Percentiles rank a stretch among this genome's conserved stretches.
phyloP scores from a whole-genome alignment of 805 yeast species.

The Saccharomycopsis sp. region DNA sequence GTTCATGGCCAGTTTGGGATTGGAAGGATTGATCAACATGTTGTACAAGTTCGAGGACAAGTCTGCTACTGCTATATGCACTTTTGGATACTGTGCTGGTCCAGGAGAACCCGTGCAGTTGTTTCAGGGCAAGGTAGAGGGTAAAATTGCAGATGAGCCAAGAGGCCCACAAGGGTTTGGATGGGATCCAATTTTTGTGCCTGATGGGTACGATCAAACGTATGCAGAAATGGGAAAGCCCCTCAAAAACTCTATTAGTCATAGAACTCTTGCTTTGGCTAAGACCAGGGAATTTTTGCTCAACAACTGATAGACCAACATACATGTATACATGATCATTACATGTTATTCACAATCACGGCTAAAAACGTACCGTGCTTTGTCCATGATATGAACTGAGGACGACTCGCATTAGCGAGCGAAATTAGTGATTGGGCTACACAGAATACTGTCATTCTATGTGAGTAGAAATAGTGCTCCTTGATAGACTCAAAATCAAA shows the following conservation, averaged over 20 bases:
- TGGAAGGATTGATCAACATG: constrained; percentile 70
- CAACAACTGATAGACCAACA: no score
- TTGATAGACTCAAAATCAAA: no score
- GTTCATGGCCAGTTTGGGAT: constrained; percentile 75
- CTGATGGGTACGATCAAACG: constrained; percentile 64
- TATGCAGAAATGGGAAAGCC: constrained; percentile 85
- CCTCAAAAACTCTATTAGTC: constrained; percentile 76
- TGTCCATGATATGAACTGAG: no score
- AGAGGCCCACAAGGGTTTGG: constrained; percentile 85
- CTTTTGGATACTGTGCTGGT: constrained; percentile 85
- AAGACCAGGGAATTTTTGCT: constrained; percentile 54
- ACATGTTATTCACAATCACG: no score
- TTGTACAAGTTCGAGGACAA: constrained; percentile 77
- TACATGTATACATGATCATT: no score
- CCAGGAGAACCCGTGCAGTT: constrained; percentile 65
- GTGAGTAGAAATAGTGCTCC: no score
- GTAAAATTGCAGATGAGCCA: constrained; percentile 62
- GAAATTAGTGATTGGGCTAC: no score
- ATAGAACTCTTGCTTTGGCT: constrained; percentile 76
- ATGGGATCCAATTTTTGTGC: constrained; percentile 90
- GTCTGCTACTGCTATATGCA: constrained; percentile 81
- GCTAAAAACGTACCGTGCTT: no score
- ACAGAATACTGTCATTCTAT: no score
- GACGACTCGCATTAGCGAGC: no score
- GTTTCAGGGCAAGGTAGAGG: constrained; percentile 81